A percentile compares a stretch with the other conserved stretches of the same genome.
These are phyloP conservation scores for Wickerhamomyces bovis DNA, from an alignment of 805 yeast species.

Conservation along the genomic window DNA sequence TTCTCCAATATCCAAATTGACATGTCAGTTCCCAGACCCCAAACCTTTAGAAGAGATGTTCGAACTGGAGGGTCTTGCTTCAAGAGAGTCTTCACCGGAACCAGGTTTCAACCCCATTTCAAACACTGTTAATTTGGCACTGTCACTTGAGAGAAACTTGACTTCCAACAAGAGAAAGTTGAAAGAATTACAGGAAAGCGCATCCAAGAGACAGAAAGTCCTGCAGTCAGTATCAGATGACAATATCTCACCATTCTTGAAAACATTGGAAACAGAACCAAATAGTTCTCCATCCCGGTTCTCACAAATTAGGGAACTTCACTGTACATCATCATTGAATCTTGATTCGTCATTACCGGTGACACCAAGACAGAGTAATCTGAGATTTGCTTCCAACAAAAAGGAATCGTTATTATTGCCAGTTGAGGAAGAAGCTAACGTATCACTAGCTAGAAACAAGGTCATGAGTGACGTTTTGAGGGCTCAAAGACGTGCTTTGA, in stretches of 20 bases:
- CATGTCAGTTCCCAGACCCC: conserved; percentile 17
- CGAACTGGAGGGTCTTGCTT: conserved; percentile 9
- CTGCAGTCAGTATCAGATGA: not conserved
- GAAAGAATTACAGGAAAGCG: not conserved
- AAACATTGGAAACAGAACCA: not conserved
- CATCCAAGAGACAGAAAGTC: not conserved
- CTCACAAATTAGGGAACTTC: not conserved
- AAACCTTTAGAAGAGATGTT: conserved; percentile 14
- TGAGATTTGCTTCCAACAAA: conserved; percentile 1
- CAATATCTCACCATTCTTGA: not conserved
- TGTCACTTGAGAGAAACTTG: not conserved
- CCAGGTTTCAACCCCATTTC: not conserved
- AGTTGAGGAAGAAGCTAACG: not conserved
- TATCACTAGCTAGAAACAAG: not conserved
- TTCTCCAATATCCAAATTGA: conserved; percentile 14
- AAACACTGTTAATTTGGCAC: not conserved
- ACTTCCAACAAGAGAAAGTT: not conserved
- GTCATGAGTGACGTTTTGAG: not conserved
- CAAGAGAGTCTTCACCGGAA: not conserved
- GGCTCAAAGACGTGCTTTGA: conserved; percentile 4
- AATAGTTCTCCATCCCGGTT: not conserved
- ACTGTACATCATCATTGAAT: not conserved
- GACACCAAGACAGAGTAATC: conserved; percentile 4
- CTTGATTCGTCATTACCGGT: not conserved
- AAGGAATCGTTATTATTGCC: not conserved